Conservation (phyloP, 106 monocot species). For the Apostasia shenzhenica region DNA sequence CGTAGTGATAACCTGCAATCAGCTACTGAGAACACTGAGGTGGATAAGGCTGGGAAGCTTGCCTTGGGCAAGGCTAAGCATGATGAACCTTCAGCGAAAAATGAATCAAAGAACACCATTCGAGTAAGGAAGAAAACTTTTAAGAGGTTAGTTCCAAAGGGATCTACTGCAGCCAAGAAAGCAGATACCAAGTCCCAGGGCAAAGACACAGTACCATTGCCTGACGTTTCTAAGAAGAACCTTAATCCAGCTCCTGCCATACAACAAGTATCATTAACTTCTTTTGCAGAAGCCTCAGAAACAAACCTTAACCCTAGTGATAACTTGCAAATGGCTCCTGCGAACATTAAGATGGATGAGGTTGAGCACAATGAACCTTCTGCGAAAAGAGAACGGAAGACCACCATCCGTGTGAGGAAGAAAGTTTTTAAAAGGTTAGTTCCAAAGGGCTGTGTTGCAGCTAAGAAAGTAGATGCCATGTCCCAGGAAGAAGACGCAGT, state of each 20-base stretch:
- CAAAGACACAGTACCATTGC: not conserved
- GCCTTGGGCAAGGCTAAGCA: no score
- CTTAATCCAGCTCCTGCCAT: not conserved
- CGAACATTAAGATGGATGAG: no score
- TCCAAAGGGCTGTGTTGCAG: slow-evolving; percentile 18
- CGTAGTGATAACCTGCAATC: no score
- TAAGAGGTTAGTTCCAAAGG: slow-evolving; percentile 39
- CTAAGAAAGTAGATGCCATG: not conserved
- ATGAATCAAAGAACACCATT: slow-evolving; percentile 9
- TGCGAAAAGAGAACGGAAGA: slow-evolving; percentile 7
- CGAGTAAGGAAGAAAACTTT: slow-evolving; percentile 42
- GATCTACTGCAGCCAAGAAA: not conserved
- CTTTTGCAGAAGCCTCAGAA: no score
- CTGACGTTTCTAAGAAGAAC: not conserved
- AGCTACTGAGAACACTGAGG: no score
- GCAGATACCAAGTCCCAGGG: not conserved
- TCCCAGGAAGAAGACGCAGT: not conserved
- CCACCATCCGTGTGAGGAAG: slow-evolving; percentile 28
- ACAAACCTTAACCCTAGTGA: no score
- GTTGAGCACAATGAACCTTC: not conserved
- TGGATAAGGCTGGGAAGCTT: no score
- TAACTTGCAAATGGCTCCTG: no score
- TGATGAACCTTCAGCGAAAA: not conserved
- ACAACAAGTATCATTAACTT: not conserved
- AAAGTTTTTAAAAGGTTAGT: slow-evolving; percentile 38